Evolutionary conservation across 352 stramenopile species (phyloP).

Genomic region (Phytopythium mirpurense): DNA sequence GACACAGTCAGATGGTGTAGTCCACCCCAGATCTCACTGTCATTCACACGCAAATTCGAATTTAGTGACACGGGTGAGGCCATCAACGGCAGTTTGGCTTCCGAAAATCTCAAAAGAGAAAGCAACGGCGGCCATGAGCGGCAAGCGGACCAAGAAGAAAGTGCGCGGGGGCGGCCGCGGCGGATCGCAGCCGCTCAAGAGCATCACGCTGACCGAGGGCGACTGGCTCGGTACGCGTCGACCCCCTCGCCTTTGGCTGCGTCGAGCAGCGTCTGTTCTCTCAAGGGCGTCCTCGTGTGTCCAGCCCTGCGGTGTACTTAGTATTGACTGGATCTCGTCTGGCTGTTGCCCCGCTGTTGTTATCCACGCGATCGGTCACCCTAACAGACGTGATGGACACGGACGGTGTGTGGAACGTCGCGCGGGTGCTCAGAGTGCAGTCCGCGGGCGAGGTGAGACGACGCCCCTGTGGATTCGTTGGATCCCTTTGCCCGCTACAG

Average conservation of each 20-base stretch:
- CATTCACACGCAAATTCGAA: background rate
- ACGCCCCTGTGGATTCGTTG: no score
- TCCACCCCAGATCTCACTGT: no score
- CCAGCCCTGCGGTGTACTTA: no score
- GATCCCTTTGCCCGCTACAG: no score
- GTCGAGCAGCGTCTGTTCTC: background rate
- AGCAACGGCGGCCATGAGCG: no score
- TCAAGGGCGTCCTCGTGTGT: background rate
- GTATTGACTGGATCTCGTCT: background rate
- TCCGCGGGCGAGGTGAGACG: conserved; percentile 18
- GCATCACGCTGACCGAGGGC: conserved; percentile 10
- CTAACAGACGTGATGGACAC: conserved; percentile 50
- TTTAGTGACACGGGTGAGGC: background rate
- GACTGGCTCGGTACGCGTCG: conserved; percentile 27
- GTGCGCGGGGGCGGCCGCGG: background rate
- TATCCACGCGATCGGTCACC: no score
- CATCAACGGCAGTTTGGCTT: background rate
- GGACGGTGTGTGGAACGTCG: conserved; percentile 68
- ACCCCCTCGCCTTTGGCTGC: background rate
- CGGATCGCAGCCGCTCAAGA: background rate
- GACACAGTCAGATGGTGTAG: no score
- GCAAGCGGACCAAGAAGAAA: conserved; percentile 6
- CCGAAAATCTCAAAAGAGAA: background rate
- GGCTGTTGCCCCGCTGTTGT: background rate
- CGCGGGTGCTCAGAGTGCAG: conserved; percentile 30